These are phyloP conservation scores for Citrullus mucosospermus DNA, from an alignment of 306 rosid species.

Conservation along the genomic window DNA sequence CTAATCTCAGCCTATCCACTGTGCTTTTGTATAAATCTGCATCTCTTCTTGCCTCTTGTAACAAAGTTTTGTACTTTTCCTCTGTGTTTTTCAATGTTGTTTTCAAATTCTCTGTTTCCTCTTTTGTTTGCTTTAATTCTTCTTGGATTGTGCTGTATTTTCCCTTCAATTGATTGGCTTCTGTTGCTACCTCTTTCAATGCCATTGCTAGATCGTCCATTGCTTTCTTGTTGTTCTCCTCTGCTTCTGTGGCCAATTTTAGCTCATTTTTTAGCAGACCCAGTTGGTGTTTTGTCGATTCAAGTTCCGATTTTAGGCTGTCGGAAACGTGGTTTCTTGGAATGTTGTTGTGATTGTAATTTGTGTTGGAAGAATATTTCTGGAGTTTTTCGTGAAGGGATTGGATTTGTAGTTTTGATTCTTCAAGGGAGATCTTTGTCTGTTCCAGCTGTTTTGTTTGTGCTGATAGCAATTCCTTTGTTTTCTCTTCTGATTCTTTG, in stretches of 20 bases:
- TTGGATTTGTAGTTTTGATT: constrained; percentile 36
- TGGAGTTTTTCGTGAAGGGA: constrained; percentile 27
- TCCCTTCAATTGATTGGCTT: constrained; percentile 47
- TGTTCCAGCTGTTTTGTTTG: constrained; percentile 56
- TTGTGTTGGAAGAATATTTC: neutral
- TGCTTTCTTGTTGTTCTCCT: constrained; percentile 65
- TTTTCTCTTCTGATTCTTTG: constrained; percentile 41
- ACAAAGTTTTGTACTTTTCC: constrained; percentile 28
- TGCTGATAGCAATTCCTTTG: constrained; percentile 36
- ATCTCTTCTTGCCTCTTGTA: constrained; percentile 47
- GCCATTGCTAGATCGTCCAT: constrained; percentile 84
- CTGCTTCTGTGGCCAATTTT: constrained; percentile 43
- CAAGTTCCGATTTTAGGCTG: constrained; percentile 14
- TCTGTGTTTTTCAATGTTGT: constrained; percentile 20
- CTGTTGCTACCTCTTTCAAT: constrained; percentile 77
- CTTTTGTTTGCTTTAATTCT: constrained; percentile 46
- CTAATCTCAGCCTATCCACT: constrained; percentile 54
- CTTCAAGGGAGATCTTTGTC: constrained; percentile 40
- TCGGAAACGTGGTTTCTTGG: constrained; percentile 1
- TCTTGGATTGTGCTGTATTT: constrained; percentile 24
- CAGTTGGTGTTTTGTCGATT: constrained; percentile 11
- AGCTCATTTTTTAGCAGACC: constrained; percentile 32
- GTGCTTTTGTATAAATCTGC: constrained; percentile 45
- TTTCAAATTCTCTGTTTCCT: constrained; percentile 41
- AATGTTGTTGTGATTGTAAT: neutral